Conservation (phyloP, 2,329 filamentous ascomycete genomes). For the Cercospora canescens region DNA sequence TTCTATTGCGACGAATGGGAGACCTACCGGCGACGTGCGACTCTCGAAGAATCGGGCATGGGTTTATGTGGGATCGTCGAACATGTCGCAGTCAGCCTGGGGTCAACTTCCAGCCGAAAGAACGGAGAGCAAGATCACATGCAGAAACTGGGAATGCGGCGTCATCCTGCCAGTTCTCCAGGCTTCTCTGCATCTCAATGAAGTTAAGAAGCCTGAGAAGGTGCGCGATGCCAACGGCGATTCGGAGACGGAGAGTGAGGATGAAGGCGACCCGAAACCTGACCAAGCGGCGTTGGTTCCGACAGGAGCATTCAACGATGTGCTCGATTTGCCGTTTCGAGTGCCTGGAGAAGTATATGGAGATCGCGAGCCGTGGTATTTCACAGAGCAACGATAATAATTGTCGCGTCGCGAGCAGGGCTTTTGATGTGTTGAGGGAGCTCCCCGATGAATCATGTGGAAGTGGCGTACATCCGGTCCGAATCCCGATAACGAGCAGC, state of each 20-base stretch:
- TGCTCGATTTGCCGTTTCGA: slow-evolving; percentile 65
- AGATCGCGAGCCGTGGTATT: slow-evolving; percentile 48
- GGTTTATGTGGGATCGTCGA: slow-evolving; percentile 87
- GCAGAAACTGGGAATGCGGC: slow-evolving; percentile 95
- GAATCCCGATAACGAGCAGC: background rate
- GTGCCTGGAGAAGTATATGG: slow-evolving; percentile 57
- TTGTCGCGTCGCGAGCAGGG: background rate
- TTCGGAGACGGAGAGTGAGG: slow-evolving; percentile 22
- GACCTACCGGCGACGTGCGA: slow-evolving; percentile 32
- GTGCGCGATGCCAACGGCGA: slow-evolving; percentile 15
- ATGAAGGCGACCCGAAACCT: slow-evolving; percentile 2
- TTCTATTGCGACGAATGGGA: background rate
- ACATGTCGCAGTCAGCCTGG: slow-evolving; percentile 93
- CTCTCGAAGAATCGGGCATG: slow-evolving; percentile 52
- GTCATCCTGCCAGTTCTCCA: slow-evolving; percentile 54
- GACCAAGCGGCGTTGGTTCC: slow-evolving; percentile 8
- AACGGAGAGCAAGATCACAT: slow-evolving; percentile 71
- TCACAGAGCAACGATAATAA: slow-evolving; percentile 29
- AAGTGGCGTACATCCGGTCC: background rate
- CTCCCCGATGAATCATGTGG: background rate
- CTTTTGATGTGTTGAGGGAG: background rate
- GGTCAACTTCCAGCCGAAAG: slow-evolving; percentile 74
- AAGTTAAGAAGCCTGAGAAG: background rate
- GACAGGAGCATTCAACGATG: slow-evolving; percentile 52
- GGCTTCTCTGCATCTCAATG: background rate